Evolutionary conservation across 73 alveolate genomes (phyloP).

Genomic region (Tetrahymena elliotti): DNA sequence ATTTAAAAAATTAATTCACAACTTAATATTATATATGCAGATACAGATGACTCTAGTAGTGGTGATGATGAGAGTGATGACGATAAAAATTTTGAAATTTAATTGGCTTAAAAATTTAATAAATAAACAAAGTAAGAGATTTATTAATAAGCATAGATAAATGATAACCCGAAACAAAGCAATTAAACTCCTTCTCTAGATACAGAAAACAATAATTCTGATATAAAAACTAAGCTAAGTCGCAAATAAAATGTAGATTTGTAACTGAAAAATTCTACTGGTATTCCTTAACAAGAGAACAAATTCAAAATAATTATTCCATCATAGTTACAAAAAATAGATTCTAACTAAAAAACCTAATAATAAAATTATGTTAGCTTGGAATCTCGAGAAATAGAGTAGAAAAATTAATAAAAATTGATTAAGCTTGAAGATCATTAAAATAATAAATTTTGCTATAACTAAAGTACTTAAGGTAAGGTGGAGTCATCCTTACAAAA

Average conservation of each 20-base stretch:
- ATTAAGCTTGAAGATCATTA: neutral
- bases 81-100: neutral
- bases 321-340: too few relatives aligned
- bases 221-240: too few relatives aligned
- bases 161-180: neutral
- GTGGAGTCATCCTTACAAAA: neutral
- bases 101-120: neutral
- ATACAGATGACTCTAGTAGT: neutral
- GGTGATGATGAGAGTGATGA: neutral
- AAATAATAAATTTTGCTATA: neutral
- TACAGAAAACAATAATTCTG: too few relatives aligned
- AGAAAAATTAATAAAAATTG: neutral
- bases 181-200: neutral
- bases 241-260: too few relatives aligned
- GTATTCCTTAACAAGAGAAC: too few relatives aligned
- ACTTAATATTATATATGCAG: neutral
- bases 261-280: too few relatives aligned
- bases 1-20: neutral
- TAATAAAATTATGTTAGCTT: neutral
- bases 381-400: neutral
- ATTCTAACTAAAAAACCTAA: neutral
- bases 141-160: neutral
- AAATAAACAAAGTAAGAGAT: neutral
- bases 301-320: neutral
- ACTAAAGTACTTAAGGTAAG: neutral